Evolutionary conservation across 345 rosid species (phyloP).

Genomic region (Orychophragmus violaceus): DNA sequence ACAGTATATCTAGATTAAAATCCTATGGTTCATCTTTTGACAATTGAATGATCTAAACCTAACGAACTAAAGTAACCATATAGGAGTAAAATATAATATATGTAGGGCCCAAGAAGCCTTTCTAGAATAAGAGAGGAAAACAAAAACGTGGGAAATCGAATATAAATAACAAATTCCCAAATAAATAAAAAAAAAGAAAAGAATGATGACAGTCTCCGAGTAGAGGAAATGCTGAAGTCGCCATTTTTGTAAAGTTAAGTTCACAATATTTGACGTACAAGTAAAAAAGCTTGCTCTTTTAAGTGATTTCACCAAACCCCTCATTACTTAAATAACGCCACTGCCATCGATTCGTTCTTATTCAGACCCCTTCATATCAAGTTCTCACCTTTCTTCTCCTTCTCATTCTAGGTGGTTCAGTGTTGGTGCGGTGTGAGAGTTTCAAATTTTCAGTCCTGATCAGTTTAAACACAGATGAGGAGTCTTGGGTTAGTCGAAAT

Average conservation of each 20-base stretch:
- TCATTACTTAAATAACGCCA: not conserved
- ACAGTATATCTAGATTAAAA: not conserved
- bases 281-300: slow-evolving; percentile 9
- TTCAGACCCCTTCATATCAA: not conserved
- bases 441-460: not conserved
- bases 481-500: not conserved
- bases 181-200: not conserved
- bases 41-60: not conserved
- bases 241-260: not conserved
- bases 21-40: not conserved
- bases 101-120: not conserved
- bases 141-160: not conserved
- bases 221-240: slow-evolving; percentile 13
- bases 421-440: not conserved
- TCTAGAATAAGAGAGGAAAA: not conserved
- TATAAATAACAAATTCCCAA: not conserved
- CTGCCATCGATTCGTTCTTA: not conserved
- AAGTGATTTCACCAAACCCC: not conserved
- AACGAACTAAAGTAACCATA: not conserved
- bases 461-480: not conserved
- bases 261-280: slow-evolving; percentile 8
- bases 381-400: not conserved
- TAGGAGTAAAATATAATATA: not conserved
- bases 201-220: not conserved
- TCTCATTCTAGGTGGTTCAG: not conserved